phyloP scores from a whole-genome alignment of 1,139 yeast species.

The Candida sp. region DNA sequence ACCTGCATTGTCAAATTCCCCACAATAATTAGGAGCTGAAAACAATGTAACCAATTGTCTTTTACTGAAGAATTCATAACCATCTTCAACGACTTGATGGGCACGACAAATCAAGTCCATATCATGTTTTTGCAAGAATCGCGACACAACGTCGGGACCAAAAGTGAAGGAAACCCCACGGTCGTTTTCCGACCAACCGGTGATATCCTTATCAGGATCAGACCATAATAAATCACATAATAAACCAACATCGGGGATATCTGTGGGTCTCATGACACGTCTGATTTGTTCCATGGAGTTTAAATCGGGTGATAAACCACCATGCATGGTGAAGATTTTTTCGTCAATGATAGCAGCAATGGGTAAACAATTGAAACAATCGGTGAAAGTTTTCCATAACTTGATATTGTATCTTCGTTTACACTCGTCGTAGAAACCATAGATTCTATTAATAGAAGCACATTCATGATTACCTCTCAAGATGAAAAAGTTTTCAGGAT shows the following conservation, averaged over 20 bases:
- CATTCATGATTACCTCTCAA: constrained; percentile 97
- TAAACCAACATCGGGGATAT: constrained; percentile 95
- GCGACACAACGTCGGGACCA: constrained; percentile 95
- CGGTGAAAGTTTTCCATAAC: constrained; percentile 97
- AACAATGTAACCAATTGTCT: constrained; percentile 94
- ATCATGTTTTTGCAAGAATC: constrained; percentile 93
- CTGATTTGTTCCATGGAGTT: constrained; percentile 98
- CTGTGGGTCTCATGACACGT: constrained; percentile 98
- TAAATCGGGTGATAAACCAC: constrained; percentile 95
- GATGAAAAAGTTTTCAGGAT: constrained; percentile 95
- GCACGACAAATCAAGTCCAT: constrained; percentile 98
- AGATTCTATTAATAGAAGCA: constrained; percentile 94
- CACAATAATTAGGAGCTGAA: constrained; percentile 97
- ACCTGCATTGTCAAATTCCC: constrained; percentile 98
- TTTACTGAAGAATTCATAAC: constrained; percentile 94
- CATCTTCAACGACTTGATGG: constrained; percentile 98
- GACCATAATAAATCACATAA: constrained; percentile 97
- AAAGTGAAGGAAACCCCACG: constrained; percentile 97
- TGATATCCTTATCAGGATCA: constrained; percentile 96
- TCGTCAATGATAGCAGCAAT: constrained; percentile 98
- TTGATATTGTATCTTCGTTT: constrained; percentile 96
- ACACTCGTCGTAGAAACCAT: constrained; percentile 97
- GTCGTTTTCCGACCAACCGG: constrained; percentile 98
- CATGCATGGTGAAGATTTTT: constrained; percentile 98
- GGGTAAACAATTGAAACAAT: constrained; percentile 96